phyloP scores from a whole-genome alignment of 768 basidiomycete species.

The Cytidiella melzeri region DNA sequence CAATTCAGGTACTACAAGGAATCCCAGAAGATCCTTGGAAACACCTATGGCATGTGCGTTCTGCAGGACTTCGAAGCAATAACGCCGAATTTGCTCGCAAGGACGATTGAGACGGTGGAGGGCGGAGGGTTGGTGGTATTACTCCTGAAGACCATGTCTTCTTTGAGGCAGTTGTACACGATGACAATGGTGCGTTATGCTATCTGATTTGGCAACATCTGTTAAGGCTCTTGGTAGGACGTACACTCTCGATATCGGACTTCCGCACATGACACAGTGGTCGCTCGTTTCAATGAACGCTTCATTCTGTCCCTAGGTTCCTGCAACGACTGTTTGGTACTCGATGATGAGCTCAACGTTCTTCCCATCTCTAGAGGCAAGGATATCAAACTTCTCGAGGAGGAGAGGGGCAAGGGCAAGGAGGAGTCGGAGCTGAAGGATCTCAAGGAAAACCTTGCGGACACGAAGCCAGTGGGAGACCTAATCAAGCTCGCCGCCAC shows the following conservation, averaged over 20 bases:
- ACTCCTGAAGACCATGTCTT: constrained; percentile 92
- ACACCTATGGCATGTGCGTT: constrained; percentile 96
- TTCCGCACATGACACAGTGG: constrained; percentile 78
- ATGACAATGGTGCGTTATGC: constrained; percentile 61
- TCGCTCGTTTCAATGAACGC: constrained; percentile 97
- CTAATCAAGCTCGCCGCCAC: constrained; percentile 89
- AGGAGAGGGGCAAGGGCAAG: constrained; percentile 42
- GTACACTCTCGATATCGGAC: constrained; percentile 94
- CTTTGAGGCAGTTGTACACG: constrained; percentile 86
- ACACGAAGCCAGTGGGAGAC: constrained; percentile 83
- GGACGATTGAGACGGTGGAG: constrained; percentile 97
- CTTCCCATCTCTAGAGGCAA: constrained; percentile 94
- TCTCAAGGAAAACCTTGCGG: constrained; percentile 70
- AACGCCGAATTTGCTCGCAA: constrained; percentile 92
- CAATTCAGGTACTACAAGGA: constrained; percentile 82
- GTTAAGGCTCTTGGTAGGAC: too few species aligned
- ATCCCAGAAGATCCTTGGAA: constrained; percentile 92
- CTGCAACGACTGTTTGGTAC: constrained; percentile 85
- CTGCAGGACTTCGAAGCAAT: constrained; percentile 98
- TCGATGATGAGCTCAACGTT: constrained; percentile 98
- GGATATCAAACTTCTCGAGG: constrained; percentile 70
- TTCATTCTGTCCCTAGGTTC: constrained; percentile 96
- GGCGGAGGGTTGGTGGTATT: constrained; percentile 89
- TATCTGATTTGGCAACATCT: not conserved
- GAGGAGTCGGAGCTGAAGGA: constrained; percentile 65